Percentiles rank a stretch among this genome's conserved stretches.
phyloP scores from a whole-genome alignment of 306 rosid species.

The Fagus crenata region DNA sequence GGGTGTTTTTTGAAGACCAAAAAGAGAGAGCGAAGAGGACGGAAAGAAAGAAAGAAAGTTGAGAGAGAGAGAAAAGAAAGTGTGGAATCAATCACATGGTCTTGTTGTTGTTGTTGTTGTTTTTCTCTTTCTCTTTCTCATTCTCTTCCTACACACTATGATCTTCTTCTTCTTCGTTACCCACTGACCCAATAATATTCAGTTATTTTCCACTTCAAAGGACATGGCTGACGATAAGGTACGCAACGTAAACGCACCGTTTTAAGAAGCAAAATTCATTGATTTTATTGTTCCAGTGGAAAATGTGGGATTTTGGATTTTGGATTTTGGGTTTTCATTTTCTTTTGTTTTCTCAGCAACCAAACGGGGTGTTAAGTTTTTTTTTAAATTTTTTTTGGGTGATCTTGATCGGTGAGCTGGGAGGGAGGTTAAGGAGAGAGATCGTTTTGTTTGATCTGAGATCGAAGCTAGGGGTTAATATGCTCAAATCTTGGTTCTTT shows the following conservation, averaged over 20 bases:
- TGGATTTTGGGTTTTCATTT: not conserved
- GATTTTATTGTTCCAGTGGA: not conserved
- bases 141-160: slow-evolving; percentile 34
- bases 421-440: not conserved
- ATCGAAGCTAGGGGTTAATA: slow-evolving; percentile 10
- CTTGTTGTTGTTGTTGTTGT: slow-evolving; percentile 46
- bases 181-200: slow-evolving; percentile 6
- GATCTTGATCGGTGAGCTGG: slow-evolving; percentile 26
- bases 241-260: not conserved
- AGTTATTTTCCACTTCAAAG: too few relatives aligned
- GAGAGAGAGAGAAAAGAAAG: slow-evolving; percentile 23
- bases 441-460: slow-evolving; percentile 42
- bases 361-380: slow-evolving; percentile 32
- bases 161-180: slow-evolving; percentile 37
- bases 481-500: not conserved
- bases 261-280: not conserved
- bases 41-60: not conserved
- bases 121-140: slow-evolving; percentile 48
- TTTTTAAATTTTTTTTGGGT: not conserved
- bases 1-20: not conserved
- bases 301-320: slow-evolving; percentile 31
- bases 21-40: slow-evolving; percentile 5
- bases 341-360: not conserved
- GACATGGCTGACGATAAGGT: slow-evolving; percentile 94
- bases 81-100: slow-evolving; percentile 87